Conservation (phyloP, 352 stramenopile species). For the Phytophthora citrophthora region DNA sequence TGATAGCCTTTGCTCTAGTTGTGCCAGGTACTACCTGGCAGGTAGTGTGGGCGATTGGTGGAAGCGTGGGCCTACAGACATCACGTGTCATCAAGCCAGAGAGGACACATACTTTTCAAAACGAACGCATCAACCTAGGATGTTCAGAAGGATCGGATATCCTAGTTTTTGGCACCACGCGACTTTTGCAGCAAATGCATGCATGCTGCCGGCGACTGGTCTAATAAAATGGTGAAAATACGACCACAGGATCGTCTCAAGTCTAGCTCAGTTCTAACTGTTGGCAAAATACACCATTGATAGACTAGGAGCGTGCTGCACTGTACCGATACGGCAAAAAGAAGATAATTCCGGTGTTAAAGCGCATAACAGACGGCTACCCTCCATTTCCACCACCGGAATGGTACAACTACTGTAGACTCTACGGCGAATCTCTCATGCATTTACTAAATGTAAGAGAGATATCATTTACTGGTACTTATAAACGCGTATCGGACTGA, state of each 20-base stretch:
- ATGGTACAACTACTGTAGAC: too few species aligned
- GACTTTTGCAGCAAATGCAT: too few species aligned
- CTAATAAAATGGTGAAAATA: background rate
- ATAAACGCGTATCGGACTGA: too few species aligned
- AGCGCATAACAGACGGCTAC: too few species aligned
- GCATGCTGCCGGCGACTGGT: too few species aligned
- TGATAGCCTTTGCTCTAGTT: background rate
- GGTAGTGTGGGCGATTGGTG: conserved; percentile 3
- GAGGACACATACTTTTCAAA: background rate
- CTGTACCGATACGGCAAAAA: background rate
- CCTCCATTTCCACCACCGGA: too few species aligned
- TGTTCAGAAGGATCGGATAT: conserved; percentile 1
- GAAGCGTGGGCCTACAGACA: background rate
- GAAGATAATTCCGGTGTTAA: too few species aligned
- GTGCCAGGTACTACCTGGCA: too few species aligned
- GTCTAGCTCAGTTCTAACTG: background rate
- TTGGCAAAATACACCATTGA: background rate
- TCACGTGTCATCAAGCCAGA: conserved; percentile 6
- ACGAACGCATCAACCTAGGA: background rate
- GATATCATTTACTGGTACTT: too few species aligned
- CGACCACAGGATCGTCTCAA: background rate
- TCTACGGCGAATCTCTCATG: too few species aligned
- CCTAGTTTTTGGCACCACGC: background rate
- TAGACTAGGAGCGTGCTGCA: background rate
- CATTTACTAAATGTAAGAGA: too few species aligned